Base-by-base conservation (phyloP, 2,329 filamentous ascomycete genomes). In the Colletotrichum salicis region DNA sequence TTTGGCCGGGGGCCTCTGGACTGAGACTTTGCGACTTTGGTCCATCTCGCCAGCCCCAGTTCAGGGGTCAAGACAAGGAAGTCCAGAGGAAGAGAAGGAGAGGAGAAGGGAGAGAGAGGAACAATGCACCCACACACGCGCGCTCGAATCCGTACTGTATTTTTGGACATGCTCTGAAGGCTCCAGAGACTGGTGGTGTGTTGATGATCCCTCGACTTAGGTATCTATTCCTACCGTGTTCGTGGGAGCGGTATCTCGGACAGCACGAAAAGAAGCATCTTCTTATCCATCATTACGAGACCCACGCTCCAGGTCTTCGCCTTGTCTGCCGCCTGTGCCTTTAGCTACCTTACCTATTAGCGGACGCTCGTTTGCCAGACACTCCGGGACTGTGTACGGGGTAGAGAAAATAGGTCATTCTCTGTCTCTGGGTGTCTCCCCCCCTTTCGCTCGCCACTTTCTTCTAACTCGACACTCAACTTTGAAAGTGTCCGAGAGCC, bases 371-470 rank as follows among this genome's bases (percentile, higher is more conserved):
- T 24, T 45, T 54, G 13, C 51, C 29, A 54, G 45, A 54, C 41
- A 22, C 41, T 31, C 31, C 13, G 41, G 45, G 63, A 41, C 19
- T 22, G 15, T 48, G 52, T 51, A 37, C 27, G 27, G 27, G 4
- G 27, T 48, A 61, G 64, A 67, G 45, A 59, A 62, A 58, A 61
- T 22, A 62, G 64, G 57, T 33, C 57, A 45, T 61, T 61, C 64
- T 56, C 64, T 67, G 55, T 56, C 64, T 59, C 51, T 29, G 48
- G 15, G 41, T 24, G 45, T 37, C 35, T n/a, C 35, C 29, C 37
- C 69, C 61, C 55, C 54, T 64, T 71, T 62, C 58, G 70, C 62
- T 71, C 57, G 48, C 60, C 70, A 67, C 68, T 57, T 71, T 76
- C 74, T 75, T 72, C 72, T 74, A 55, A 51, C 66, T 37, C 29